phyloP scores from a whole-genome alignment of 306 rosid genomes.

The Quercus robur region DNA sequence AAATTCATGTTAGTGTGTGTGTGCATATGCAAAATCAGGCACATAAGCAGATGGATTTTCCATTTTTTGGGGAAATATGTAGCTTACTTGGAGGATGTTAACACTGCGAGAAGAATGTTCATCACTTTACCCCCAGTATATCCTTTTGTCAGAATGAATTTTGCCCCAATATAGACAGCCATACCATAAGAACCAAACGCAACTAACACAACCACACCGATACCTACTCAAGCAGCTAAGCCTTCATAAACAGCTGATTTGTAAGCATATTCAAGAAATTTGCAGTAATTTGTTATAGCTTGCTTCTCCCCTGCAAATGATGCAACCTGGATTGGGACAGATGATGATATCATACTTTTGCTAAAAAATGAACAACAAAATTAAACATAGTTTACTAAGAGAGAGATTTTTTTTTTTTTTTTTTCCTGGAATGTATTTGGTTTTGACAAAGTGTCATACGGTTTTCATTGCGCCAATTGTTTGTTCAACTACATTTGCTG shows the following conservation, averaged over 20 bases:
- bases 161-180: slow-evolving; percentile 23
- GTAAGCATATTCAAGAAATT: slow-evolving; percentile 7
- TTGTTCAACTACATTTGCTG: slow-evolving; percentile 31
- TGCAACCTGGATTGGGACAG: slow-evolving; percentile 13
- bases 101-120: slow-evolving; percentile 19
- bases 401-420: too few relatives aligned
- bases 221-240: slow-evolving; percentile 11
- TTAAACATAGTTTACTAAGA: too few relatives aligned
- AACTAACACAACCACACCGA: background rate
- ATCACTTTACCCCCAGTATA: slow-evolving; percentile 24
- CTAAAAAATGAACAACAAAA: background rate
- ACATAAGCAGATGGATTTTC: too few relatives aligned
- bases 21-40: too few relatives aligned
- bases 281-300: slow-evolving; percentile 11
- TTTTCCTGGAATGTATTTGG: background rate
- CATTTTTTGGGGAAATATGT: background rate
- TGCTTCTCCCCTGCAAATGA: slow-evolving; percentile 31
- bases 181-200: slow-evolving; percentile 7
- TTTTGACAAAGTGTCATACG: slow-evolving; percentile 5
- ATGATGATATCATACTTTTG: background rate
- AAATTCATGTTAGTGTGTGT: too few relatives aligned
- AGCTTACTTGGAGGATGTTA: slow-evolving; percentile 24
- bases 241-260: slow-evolving; percentile 21
- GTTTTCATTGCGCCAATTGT: slow-evolving; percentile 32
- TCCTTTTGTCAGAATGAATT: slow-evolving; percentile 19